These are phyloP conservation scores for Favolaschia claudopus DNA, from an alignment of 768 basidiomycete species.

Conservation along the genomic window DNA sequence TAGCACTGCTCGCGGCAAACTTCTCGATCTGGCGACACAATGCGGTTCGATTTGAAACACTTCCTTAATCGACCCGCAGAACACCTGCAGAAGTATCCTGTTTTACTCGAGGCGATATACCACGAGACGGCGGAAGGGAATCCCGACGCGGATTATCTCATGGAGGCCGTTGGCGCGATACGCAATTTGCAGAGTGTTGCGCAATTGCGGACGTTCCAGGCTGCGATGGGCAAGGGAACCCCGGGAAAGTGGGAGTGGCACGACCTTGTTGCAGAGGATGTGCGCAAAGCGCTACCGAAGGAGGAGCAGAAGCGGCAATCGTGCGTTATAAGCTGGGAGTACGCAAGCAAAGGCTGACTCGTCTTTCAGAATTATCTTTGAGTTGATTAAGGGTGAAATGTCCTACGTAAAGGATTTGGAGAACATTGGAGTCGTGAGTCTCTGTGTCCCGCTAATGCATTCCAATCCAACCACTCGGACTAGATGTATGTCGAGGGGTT, in stretches of 20 bases:
- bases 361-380: conserved; percentile 86
- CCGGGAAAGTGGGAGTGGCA: conserved; percentile 91
- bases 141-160: conserved; percentile 82
- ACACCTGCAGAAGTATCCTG: conserved; percentile 85
- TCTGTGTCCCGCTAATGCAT: not conserved
- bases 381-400: conserved; percentile 96
- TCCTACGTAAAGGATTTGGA: conserved; percentile 92
- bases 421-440: conserved; percentile 76
- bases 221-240: conserved; percentile 83
- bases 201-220: conserved; percentile 89
- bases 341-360: not conserved
- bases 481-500: conserved; percentile 88
- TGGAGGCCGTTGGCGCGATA: conserved; percentile 86
- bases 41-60: conserved; percentile 72
- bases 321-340: conserved; percentile 52
- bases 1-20: conserved; percentile 55
- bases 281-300: conserved; percentile 67
- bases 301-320: conserved; percentile 84
- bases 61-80: conserved; percentile 82
- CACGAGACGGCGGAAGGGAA: conserved; percentile 84
- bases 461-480: conserved; percentile 9
- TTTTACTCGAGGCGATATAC: conserved; percentile 84
- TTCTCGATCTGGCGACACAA: too few species aligned
- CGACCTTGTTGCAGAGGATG: conserved; percentile 78
- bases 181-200: conserved; percentile 81